Conservation (phyloP, 2,329 filamentous ascomycete genomes). For the Thelonectria rubi region DNA sequence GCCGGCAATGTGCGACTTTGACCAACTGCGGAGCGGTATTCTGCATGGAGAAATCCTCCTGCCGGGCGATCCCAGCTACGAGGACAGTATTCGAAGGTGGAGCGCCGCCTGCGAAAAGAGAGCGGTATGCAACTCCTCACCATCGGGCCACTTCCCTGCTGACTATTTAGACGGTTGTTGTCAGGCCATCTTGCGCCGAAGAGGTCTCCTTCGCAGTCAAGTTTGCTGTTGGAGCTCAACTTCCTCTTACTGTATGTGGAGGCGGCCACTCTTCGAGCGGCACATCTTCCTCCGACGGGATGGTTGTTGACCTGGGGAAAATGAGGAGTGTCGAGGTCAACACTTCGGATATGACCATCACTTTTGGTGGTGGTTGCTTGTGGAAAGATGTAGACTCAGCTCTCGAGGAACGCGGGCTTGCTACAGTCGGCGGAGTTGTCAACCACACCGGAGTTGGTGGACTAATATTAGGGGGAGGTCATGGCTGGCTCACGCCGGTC, state of each 20-base stretch:
- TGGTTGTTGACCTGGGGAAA: slow-evolving; percentile 63
- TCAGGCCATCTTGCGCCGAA: slow-evolving; percentile 49
- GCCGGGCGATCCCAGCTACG: slow-evolving; percentile 45
- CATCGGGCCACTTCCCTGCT: not conserved
- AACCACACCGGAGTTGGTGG: slow-evolving; percentile 70
- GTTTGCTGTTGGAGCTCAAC: slow-evolving; percentile 43
- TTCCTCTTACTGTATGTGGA: slow-evolving; percentile 62
- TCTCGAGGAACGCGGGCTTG: slow-evolving; percentile 58
- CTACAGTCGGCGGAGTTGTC: slow-evolving; percentile 69
- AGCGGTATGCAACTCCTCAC: slow-evolving; percentile 37
- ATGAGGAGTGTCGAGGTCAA: slow-evolving; percentile 62
- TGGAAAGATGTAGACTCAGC: slow-evolving; percentile 65
- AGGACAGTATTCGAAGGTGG: slow-evolving; percentile 47
- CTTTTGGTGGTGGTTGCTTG: slow-evolving; percentile 58
- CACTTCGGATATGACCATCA: slow-evolving; percentile 52
- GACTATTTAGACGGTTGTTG: slow-evolving; percentile 50
- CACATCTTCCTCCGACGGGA: slow-evolving; percentile 57
- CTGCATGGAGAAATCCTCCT: slow-evolving; percentile 40
- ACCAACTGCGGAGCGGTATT: slow-evolving; percentile 27
- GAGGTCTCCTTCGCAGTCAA: slow-evolving; percentile 44
- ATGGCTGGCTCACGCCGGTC: slow-evolving; percentile 63
- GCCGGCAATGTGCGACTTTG: slow-evolving; percentile 32
- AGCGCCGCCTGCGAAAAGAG: slow-evolving; percentile 47
- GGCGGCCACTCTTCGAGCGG: slow-evolving; percentile 66
- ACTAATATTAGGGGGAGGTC: slow-evolving; percentile 65